Base-by-base conservation (phyloP, 768 basidiomycete species). In the Agaricus sinodeliciosus region DNA sequence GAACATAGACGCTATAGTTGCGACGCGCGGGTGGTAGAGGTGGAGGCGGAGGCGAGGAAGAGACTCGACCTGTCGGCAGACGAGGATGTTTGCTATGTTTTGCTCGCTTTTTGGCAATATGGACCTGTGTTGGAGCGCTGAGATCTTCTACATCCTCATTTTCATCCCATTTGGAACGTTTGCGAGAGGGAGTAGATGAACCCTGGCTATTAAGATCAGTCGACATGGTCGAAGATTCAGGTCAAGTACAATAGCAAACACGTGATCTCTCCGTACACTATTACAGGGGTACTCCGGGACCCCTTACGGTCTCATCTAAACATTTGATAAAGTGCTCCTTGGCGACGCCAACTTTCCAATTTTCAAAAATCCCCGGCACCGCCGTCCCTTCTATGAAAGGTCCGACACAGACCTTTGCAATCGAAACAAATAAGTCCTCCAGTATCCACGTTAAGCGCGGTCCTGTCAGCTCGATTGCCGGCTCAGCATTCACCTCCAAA, bases 391-490 rank as follows among this genome's bases (percentile, higher is more conserved):
- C 57, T 56, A 84, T 74, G 63, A 86, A 94, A 1, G 93, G 90
- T 47, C 72, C 73, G 2, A 95, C 76, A 58, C 84, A 86, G 22
- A 82, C 75, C 56, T 77, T 69, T 1, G 81, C 82, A 15, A 90
- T 87, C 0, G 81, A 76, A 31, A 70, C 69, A 70, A 96, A 95
- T 49, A 96, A 71, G 58, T 89, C 87, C 59, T 86, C 80, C 49
- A 96, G 69, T 42, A 94, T 81, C 79, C 87, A 87, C 15, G 81
- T 78, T 34, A 97, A 69, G 26, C 92, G 77, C 34, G 84, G 78
- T 1, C 94, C 96, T 0, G 94, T 94, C 50, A 95, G 78, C 61
- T 94, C 90, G 54, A 98, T 95, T 41, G 96, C 96, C 1, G 96
- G 95, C 58, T 94, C 94, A 5, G 95, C 84, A 63, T 99, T 99